These are phyloP conservation scores for Cylindrotheca closterium DNA, from an alignment of 108 stramenopile genomes.

Conservation along the genomic window DNA sequence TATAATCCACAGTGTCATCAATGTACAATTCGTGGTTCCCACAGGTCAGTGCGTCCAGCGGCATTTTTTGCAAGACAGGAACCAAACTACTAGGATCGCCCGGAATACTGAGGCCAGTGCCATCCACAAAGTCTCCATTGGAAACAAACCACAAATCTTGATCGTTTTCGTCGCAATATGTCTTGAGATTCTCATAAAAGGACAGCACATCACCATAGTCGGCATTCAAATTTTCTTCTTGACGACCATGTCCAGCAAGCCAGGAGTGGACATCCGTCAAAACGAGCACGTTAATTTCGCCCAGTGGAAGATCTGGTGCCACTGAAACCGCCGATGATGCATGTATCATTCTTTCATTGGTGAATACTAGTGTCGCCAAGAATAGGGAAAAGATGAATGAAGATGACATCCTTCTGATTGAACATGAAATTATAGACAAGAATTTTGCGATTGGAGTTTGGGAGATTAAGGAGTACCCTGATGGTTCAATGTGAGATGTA, in stretches of 20 bases:
- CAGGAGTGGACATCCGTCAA: constrained; percentile 80
- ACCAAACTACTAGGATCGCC: constrained; percentile 41
- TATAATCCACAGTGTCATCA: constrained; percentile 30
- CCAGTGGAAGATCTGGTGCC: constrained; percentile 31
- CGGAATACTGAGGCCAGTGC: constrained; percentile 45
- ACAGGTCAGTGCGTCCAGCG: constrained; percentile 63
- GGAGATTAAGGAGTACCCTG: no score
- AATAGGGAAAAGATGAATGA: no score
- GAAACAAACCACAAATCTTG: constrained; percentile 73
- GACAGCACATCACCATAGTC: constrained; percentile 74
- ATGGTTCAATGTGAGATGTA: no score
- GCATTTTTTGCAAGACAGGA: constrained; percentile 74
- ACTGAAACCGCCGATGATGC: background rate
- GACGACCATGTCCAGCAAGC: constrained; percentile 52
- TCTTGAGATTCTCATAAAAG: constrained; percentile 59
- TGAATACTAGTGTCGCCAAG: no score
- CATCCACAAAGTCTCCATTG: constrained; percentile 54
- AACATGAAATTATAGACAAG: no score
- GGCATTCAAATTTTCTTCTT: constrained; percentile 57
- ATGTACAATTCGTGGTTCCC: constrained; percentile 81
- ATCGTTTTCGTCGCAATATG: constrained; percentile 12
- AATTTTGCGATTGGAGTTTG: no score
- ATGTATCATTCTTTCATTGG: background rate
- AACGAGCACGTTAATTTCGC: constrained; percentile 68
- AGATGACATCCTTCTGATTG: no score